Percentiles rank a stretch among this genome's conserved stretches.
Evolutionary conservation across 352 stramenopile genomes (phyloP).

Genomic region (Globisporangium emineosum): DNA sequence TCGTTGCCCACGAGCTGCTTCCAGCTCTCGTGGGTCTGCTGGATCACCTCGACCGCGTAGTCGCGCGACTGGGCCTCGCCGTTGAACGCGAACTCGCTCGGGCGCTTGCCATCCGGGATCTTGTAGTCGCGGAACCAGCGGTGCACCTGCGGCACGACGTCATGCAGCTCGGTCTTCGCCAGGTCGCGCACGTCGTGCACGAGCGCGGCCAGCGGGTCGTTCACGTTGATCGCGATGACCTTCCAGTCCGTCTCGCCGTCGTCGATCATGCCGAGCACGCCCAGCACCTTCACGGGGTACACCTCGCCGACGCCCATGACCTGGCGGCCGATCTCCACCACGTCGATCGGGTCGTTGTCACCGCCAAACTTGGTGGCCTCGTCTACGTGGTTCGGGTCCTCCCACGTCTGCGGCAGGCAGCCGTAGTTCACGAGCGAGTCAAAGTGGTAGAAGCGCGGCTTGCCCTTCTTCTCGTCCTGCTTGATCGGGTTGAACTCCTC

Average conservation of each 20-base stretch:
- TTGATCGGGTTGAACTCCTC: slow-evolving; percentile 94
- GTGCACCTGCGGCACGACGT: slow-evolving; percentile 68
- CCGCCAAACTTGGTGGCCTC: slow-evolving; percentile 87
- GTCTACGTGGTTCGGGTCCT: slow-evolving; percentile 96
- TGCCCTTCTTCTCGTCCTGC: slow-evolving; percentile 98
- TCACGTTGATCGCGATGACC: slow-evolving; percentile 94
- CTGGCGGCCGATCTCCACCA: slow-evolving; percentile 96
- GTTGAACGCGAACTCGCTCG: slow-evolving; percentile 98
- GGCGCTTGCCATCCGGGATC: slow-evolving; percentile 98
- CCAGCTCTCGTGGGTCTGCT: slow-evolving; percentile 87
- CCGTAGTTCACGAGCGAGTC: slow-evolving; percentile 96
- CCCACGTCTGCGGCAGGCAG: slow-evolving; percentile 99
- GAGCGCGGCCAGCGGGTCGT: slow-evolving; percentile 93
- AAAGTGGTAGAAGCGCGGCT: slow-evolving; percentile 89
- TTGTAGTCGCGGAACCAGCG: slow-evolving; percentile 99
- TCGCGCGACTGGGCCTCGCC: slow-evolving; percentile 86
- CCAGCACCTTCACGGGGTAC: slow-evolving; percentile 96
- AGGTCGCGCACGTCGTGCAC: slow-evolving; percentile 94
- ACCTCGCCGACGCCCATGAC: slow-evolving; percentile 90
- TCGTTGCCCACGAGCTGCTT: slow-evolving; percentile 74
- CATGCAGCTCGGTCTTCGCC: slow-evolving; percentile 60
- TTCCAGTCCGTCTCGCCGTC: slow-evolving; percentile 99
- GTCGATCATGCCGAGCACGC: slow-evolving; percentile 99
- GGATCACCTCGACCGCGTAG: slow-evolving; percentile 90
- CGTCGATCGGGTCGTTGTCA: slow-evolving; percentile 99